Conservation (phyloP, 2,329 filamentous ascomycete species). For the Hypoxylon rubiginosum region DNA sequence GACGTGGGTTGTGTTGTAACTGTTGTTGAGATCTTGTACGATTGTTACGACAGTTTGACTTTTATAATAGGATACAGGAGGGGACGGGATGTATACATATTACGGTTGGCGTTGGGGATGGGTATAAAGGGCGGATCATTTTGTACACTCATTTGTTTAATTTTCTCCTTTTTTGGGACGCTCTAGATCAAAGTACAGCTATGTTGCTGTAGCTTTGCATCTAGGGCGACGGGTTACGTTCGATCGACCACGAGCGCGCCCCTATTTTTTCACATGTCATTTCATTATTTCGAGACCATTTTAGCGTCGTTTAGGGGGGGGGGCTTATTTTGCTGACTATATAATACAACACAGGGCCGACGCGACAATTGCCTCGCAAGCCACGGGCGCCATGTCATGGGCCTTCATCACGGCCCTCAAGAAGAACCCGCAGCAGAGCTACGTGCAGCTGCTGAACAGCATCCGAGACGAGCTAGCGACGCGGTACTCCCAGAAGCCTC, state of each 20-base stretch:
- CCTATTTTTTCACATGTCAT: neutral
- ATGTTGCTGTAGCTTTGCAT: slow-evolving; percentile 56
- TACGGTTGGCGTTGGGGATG: slow-evolving; percentile 8
- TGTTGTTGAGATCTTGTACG: slow-evolving; percentile 9
- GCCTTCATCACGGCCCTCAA: slow-evolving; percentile 93
- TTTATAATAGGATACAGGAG: slow-evolving; percentile 2
- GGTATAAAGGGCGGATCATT: slow-evolving; percentile 15
- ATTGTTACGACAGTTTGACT: slow-evolving; percentile 9
- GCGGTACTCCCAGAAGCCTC: slow-evolving; percentile 95
- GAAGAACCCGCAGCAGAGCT: slow-evolving; percentile 95
- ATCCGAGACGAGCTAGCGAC: slow-evolving; percentile 89
- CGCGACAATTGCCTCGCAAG: slow-evolving; percentile 86
- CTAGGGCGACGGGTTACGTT: slow-evolving; percentile 64
- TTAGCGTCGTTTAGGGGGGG: neutral
- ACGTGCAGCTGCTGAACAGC: slow-evolving; percentile 94
- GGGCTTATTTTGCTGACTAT: slow-evolving; percentile 40
- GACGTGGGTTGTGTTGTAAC: slow-evolving; percentile 25
- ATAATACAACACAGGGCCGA: slow-evolving; percentile 85
- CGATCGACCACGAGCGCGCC: slow-evolving; percentile 38
- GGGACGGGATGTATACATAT: neutral
- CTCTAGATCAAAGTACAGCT: slow-evolving; percentile 59
- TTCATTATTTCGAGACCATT: slow-evolving; percentile 11
- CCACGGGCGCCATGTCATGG: slow-evolving; percentile 98
- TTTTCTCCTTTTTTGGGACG: slow-evolving; percentile 50
- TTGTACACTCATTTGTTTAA: slow-evolving; percentile 41